These are phyloP conservation scores for Grosmannia penicillata DNA, from an alignment of 2,329 filamentous ascomycete species.

Conservation along the genomic window DNA sequence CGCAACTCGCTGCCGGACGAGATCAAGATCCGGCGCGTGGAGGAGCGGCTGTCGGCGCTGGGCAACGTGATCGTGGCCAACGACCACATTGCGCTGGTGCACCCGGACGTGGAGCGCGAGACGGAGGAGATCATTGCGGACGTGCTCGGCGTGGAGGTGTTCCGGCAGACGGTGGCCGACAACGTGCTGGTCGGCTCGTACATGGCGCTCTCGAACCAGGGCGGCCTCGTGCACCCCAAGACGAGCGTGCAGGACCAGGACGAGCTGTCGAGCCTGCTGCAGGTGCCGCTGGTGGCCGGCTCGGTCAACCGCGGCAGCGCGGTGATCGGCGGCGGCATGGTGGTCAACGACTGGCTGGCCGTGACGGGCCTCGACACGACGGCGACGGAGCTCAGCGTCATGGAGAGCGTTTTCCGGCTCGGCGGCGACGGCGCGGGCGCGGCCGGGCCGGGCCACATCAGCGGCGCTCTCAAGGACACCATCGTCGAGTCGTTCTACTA, in stretches of 20 bases:
- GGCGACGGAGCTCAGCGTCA: conserved; percentile 90
- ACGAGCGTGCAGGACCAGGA: conserved; percentile 96
- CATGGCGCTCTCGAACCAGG: conserved; percentile 92
- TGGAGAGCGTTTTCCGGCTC: conserved; percentile 90
- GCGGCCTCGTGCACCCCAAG: conserved; percentile 93
- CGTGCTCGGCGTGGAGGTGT: conserved; percentile 77
- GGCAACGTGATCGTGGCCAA: conserved; percentile 96
- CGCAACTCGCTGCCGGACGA: conserved; percentile 85
- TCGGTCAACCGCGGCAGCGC: conserved; percentile 85
- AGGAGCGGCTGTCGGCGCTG: conserved; percentile 87
- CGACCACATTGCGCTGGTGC: conserved; percentile 91
- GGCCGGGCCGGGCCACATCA: conserved; percentile 61
- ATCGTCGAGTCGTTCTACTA: conserved; percentile 99
- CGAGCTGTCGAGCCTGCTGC: conserved; percentile 81
- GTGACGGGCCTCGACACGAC: conserved; percentile 89
- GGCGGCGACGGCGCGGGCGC: conserved; percentile 37
- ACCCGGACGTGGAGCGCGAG: conserved; percentile 93
- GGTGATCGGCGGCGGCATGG: conserved; percentile 93
- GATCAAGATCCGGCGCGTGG: conserved; percentile 92
- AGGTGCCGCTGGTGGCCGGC: conserved; percentile 90
- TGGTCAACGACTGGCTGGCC: conserved; percentile 95
- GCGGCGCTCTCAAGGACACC: conserved; percentile 82
- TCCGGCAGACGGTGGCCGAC: conserved; percentile 88
- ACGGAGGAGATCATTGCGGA: conserved; percentile 98
- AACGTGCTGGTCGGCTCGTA: conserved; percentile 94